A percentile compares a stretch with the other conserved stretches of the same genome.
Conservation (phyloP, 495 filamentous ascomycete genomes). For the Jackrogersella minutella region DNA sequence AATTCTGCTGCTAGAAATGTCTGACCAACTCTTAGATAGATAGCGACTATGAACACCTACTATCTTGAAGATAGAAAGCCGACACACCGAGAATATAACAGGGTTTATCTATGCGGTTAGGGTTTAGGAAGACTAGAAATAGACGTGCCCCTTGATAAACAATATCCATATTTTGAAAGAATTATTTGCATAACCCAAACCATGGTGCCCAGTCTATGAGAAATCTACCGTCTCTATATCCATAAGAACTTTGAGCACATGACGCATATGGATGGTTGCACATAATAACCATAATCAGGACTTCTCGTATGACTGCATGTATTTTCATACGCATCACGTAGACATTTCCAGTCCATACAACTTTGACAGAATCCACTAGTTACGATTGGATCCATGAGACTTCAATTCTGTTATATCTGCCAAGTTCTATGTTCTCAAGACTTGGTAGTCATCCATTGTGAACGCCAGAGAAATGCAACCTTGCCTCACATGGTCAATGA, state of each 20-base stretch:
- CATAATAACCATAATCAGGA: too few species aligned
- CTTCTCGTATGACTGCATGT: too few species aligned
- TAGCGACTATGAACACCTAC: background rate
- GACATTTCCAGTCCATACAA: too few species aligned
- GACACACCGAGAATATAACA: background rate
- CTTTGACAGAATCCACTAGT: too few species aligned
- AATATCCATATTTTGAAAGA: background rate
- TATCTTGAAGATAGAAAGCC: background rate
- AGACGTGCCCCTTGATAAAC: background rate
- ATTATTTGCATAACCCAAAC: too few species aligned
- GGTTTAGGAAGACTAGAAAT: background rate
- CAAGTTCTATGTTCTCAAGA: slow-evolving; percentile 3
- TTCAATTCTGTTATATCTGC: slow-evolving; percentile 8
- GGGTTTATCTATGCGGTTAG: background rate
- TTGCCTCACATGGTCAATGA: background rate
- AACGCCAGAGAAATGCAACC: slow-evolving; percentile 37
- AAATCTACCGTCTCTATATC: too few species aligned
- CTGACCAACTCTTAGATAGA: background rate
- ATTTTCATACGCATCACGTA: too few species aligned
- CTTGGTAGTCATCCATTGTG: slow-evolving; percentile 12
- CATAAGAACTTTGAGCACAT: too few species aligned
- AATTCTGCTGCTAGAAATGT: background rate
- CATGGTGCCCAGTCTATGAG: too few species aligned
- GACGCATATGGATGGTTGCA: too few species aligned
- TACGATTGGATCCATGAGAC: background rate